These are phyloP conservation scores for Neltuma alba DNA, from an alignment of 306 rosid genomes.

Conservation along the genomic window DNA sequence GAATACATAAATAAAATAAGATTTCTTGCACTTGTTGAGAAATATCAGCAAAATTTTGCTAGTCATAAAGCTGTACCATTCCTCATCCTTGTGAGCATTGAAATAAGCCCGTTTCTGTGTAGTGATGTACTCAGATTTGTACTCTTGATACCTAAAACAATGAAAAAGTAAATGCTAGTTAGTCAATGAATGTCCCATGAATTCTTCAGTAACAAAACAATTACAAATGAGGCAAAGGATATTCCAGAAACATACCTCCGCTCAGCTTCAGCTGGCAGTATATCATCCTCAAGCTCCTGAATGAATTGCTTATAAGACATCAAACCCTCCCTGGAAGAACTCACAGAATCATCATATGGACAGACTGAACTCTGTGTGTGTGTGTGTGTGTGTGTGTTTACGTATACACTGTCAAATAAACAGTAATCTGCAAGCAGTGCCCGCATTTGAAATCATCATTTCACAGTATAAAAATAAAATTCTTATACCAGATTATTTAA, in stretches of 20 bases:
- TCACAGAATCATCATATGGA: constrained; percentile 31
- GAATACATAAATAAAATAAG: constrained; percentile 31
- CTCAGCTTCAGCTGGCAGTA: constrained; percentile 95
- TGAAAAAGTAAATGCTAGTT: constrained; percentile 15
- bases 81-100: constrained; percentile 92
- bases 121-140: constrained; percentile 89
- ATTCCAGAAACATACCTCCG: constrained; percentile 66
- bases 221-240: constrained; percentile 12
- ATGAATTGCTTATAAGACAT: constrained; percentile 98
- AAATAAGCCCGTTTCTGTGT: constrained; percentile 92
- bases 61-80: constrained; percentile 56
- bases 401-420: not conserved
- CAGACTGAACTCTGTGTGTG: not conserved
- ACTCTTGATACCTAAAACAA: constrained; percentile 86
- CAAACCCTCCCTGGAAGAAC: constrained; percentile 84
- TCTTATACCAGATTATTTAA: not conserved
- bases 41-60: constrained; percentile 21
- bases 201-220: constrained; percentile 1
- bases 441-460: not conserved
- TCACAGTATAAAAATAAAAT: not conserved
- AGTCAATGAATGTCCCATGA: constrained; percentile 7
- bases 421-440: not conserved
- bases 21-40: constrained; percentile 13
- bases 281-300: constrained; percentile 99
- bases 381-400: not conserved